phyloP scores from a whole-genome alignment of 2,329 filamentous ascomycete genomes.

The Talaromyces sp. region DNA sequence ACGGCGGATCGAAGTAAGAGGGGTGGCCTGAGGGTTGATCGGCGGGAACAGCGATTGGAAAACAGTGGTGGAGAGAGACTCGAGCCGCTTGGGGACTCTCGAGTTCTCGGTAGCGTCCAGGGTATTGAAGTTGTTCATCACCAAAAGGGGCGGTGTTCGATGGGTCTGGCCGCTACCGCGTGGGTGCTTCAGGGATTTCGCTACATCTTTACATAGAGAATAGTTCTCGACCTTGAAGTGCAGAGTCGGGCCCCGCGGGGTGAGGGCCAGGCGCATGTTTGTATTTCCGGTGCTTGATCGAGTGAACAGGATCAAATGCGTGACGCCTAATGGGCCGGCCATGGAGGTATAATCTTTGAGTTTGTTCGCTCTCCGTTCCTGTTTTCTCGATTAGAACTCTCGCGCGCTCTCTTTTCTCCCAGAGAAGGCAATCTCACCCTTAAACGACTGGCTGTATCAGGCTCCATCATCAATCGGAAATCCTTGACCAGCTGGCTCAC shows the following conservation, averaged over 20 bases:
- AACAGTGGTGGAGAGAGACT: conserved; percentile 84
- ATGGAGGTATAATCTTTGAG: conserved; percentile 91
- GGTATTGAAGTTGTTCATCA: conserved; percentile 95
- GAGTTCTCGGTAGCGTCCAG: conserved; percentile 52
- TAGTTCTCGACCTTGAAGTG: conserved; percentile 95
- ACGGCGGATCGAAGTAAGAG: conserved; percentile 85
- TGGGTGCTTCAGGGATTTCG: conserved; percentile 76
- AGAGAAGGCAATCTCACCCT: conserved; percentile 47
- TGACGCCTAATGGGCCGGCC: conserved; percentile 89
- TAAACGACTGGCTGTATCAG: conserved; percentile 80
- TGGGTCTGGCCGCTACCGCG: conserved; percentile 81
- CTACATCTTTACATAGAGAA: conserved; percentile 86
- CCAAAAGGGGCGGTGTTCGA: conserved; percentile 77
- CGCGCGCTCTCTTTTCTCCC: background rate
- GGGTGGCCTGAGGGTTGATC: conserved; percentile 86
- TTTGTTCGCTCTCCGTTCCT: conserved; percentile 80
- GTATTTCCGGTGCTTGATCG: conserved; percentile 86
- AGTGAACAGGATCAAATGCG: conserved; percentile 89
- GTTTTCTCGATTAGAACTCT: background rate
- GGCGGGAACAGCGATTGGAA: conserved; percentile 96
- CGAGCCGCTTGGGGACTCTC: conserved; percentile 86
- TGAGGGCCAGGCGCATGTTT: conserved; percentile 81
- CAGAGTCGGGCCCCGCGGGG: conserved; percentile 85
- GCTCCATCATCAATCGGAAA: conserved; percentile 91
- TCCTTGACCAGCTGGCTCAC: conserved; percentile 89